These are phyloP conservation scores for Cladophialophora psammophila DNA, from an alignment of 2,329 filamentous ascomycete species.

Conservation along the genomic window DNA sequence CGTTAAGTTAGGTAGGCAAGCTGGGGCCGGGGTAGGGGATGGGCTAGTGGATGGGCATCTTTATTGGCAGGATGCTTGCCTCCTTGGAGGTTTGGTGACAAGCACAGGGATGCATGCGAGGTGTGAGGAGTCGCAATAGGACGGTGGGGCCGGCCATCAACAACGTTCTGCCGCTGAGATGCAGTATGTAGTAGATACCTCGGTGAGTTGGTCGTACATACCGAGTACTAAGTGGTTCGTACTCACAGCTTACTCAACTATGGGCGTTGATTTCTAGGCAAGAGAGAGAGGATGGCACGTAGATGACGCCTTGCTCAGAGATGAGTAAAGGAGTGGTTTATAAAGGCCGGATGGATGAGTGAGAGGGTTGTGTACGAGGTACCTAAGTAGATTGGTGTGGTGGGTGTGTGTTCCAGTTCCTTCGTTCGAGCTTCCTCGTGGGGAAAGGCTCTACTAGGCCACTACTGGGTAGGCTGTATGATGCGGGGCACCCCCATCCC, in stretches of 20 bases:
- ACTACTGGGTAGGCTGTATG: not conserved
- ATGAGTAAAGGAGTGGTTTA: not conserved
- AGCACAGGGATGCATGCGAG: slow-evolving; percentile 5
- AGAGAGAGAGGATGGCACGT: not conserved
- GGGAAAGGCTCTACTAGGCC: not conserved
- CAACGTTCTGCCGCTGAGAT: slow-evolving; percentile 4
- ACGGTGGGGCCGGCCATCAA: slow-evolving; percentile 9
- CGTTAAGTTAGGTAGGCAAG: slow-evolving; percentile 18
- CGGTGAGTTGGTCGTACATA: not conserved
- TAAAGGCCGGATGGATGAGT: not conserved
- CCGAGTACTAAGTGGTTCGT: not conserved
- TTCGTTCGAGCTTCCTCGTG: slow-evolving; percentile 18
- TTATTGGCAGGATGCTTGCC: slow-evolving; percentile 11
- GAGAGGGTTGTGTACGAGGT: no score
- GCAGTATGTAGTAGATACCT: not conserved
- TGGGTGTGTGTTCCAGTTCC: not conserved
- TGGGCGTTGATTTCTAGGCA: not conserved
- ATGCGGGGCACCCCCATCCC: slow-evolving; percentile 14
- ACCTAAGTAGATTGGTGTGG: no score
- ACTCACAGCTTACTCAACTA: not conserved
- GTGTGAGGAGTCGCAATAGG: not conserved
- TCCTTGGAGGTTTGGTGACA: slow-evolving; percentile 9
- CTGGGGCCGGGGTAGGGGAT: slow-evolving; percentile 6
- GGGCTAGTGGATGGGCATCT: not conserved
- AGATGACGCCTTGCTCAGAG: slow-evolving; percentile 1